Evolutionary conservation across 768 basidiomycete species (phyloP), one percentile per base, ranked within the genome.

Genomic region (Rhodotorula toruloides): DNA sequence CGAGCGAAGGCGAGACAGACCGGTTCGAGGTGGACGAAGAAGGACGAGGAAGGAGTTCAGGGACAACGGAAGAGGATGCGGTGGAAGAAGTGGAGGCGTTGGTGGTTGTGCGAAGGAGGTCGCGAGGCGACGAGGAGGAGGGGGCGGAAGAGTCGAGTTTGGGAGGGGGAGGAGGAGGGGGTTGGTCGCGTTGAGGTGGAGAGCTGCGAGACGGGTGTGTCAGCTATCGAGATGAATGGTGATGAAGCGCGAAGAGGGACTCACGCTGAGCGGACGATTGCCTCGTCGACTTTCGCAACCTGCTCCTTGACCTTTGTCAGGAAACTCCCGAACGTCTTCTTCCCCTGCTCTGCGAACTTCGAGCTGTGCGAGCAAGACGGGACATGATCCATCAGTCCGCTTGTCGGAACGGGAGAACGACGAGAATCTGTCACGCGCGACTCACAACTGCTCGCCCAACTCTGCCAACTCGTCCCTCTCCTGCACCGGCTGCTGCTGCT

Each of bases 401-500:
- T 29, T 2, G 29, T 3, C 32, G 7, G 4, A 0, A 4, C 29
- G 3, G n/a, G 1, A 37, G 16, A 27, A 29, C 9, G 22, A 36
- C 19, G 53, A 9, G 40, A 8, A 27, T 25, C 17, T 14, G 7
- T n/a, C n/a, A n/a, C n/a, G 36, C 8, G 14, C 0, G 16, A 58
- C 68, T 16, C 44, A 65, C 68, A 70, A 65, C 55, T 65, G 59
- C 49, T 70, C 68, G 2, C 59, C 47, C 25, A 70, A 32, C 50
- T 65, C 44, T 12, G 61, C 63, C 17, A 71, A n/a, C 61, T 65
- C 71, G 48, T 72, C 71, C 31, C 36, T 40, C 44, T 56, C 55
- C 37, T 42, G 29, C 27, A 12, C 39, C 21, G 17, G 37, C 32
- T 54, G 54, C 31, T 36, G 48, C 48, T 29, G 87, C 80, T 50